Base-by-base conservation (phyloP, 768 basidiomycete genomes). In the Serendipita sp. region DNA sequence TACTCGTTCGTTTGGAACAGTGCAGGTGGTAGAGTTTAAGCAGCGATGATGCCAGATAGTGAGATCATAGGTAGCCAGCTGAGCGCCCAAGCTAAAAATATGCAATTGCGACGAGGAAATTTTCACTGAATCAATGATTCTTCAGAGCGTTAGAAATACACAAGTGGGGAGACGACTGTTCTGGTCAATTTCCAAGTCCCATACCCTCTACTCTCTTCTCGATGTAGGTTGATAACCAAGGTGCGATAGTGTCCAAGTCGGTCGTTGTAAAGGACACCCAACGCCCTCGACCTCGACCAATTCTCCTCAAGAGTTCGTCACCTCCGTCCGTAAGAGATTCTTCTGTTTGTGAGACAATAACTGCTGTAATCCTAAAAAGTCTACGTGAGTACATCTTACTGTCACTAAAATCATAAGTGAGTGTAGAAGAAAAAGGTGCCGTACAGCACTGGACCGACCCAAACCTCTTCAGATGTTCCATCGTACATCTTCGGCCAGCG, bases 401-500 rank as follows among this genome's bases (percentile, higher is more conserved):
- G n/a, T n/a, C n/a, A n/a, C n/a, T n/a, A n/a, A n/a, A n/a, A n/a
- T n/a, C 20, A 26, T 34, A 38, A 7, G 5, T 38, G 5, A 50
- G 22, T 60, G 13, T 58, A 45, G 42, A 60, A 3, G 33, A 17
- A 65, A 62, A 41, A 66, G 42, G 26, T 63, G 22, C 58, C 79
- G 65, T 63, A 85, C 88, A 90, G 81, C 66, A 89, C 68, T 22
- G 80, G 75, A 30, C 88, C 88, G 9, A 87, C 81, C 88, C 88
- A 89, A n/a, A 82, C 83, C 42, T 79, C 78, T 70, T 81, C 81
- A 67, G 82, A 79, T 13, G 77, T 71, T 14, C 43, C 48, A 61
- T 75, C 78, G 22, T 77, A 78, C 11, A 74, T 72, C 24, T 74
- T 76, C 24, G 78, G 62, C 85, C 87, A 85, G 26, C 85, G 79